Base-by-base conservation (phyloP, 2,329 filamentous ascomycete genomes). In the Paecilomyces fulvus region DNA sequence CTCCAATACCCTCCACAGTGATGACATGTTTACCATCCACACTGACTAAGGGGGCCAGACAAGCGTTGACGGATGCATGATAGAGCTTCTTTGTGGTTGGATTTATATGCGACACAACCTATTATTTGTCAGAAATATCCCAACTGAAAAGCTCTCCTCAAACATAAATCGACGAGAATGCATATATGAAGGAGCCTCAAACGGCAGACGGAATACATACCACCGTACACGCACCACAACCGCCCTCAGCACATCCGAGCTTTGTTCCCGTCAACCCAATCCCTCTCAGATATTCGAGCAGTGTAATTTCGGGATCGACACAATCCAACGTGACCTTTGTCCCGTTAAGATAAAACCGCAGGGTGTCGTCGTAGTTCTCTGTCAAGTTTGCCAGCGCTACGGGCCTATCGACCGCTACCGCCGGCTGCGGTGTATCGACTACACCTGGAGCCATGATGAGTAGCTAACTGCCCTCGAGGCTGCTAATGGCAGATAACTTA, bases 11-110 rank as follows among this genome's bases (percentile, higher is more conserved):
- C 74, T 99, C 94, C 46, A 99, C 87, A 2, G 94, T 99, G 69
- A 99, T 92, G 67, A 97, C 90, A 81, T 99, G 94, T 72, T 99
- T 99, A 49, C 94, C 94, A 71, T 97, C 94, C 49, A 97, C 83
- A 66, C 91, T 95, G 63, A 91, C 89, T 51, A 99, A 80, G 6
- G 94, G 94, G 10, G 94, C 92, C 54, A 99, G 79, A 70, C 94
- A 99, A 48, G 94, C 94, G 70, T 99, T 99, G 58, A 97, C 90
- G 55, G 90, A 95, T 56, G 94, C 94, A 78, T 99, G 92, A 69
- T 97, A 97, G 64, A 97, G 89, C 70, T 89, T 83, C 67, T 89
- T 89, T 5, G 92, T 96, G 3, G 90, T 95, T 1, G 91, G 91
- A 68, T 97, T 97, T 68, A 87, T 87, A 72, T 97, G 92, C 60